A percentile compares a stretch with the other conserved stretches of the same genome.
These are phyloP conservation scores for Saccharum spontaneum DNA, from an alignment of 176 grass and related monocot species.

Conservation along the genomic window DNA sequence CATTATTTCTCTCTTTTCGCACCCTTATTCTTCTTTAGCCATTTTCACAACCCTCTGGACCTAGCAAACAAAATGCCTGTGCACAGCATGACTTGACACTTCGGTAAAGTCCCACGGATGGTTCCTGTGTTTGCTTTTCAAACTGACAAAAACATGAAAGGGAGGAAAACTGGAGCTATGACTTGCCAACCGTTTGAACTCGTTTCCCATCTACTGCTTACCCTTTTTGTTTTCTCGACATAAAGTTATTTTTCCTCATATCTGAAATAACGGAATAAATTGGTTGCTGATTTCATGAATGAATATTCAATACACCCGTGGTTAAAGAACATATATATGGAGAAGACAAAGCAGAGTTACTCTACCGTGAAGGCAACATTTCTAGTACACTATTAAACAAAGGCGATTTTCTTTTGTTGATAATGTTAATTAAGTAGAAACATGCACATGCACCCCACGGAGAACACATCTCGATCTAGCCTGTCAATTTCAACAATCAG, in stretches of 20 bases:
- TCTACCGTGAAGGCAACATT: neutral
- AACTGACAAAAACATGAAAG: neutral
- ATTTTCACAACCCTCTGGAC: neutral
- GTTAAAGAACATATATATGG: no score
- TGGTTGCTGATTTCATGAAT: no score
- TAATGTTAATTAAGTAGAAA: neutral
- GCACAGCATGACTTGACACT: neutral
- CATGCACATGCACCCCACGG: neutral
- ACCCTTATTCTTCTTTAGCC: no score
- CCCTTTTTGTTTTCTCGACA: no score
- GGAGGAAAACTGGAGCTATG: no score
- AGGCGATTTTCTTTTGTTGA: neutral
- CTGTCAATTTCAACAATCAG: neutral
- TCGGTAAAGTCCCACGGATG: no score
- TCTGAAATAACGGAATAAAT: no score
- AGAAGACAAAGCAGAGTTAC: neutral
- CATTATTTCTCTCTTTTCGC: no score
- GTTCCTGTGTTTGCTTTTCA: neutral
- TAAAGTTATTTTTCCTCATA: no score
- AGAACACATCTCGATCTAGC: neutral
- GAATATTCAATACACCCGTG: no score
- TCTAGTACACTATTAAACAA: neutral
- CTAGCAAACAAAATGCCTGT: neutral
- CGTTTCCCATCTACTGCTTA: no score
- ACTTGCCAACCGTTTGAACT: no score